Conservation (phyloP, 441 rosid species). For the Populus hybrid region DNA sequence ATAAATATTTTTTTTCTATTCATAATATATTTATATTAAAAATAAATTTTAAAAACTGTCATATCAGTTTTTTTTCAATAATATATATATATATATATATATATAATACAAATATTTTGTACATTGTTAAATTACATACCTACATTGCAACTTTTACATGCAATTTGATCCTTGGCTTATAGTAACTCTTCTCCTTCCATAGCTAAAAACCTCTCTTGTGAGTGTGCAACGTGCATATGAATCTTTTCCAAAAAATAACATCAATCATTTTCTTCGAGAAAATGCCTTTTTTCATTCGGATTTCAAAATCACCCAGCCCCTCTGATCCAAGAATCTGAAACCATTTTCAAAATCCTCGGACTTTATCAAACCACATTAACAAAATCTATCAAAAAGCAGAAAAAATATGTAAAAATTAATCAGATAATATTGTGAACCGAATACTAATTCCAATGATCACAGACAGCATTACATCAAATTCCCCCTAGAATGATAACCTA, state of each 20-base stretch:
- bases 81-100: no score
- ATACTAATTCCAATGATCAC: background rate
- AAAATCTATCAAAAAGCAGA: background rate
- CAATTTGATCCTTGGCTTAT: background rate
- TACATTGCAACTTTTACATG: background rate
- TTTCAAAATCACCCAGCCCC: background rate
- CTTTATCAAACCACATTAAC: background rate
- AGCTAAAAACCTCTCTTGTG: background rate
- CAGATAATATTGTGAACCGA: background rate
- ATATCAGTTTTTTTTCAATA: no score
- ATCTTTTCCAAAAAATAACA: no score
- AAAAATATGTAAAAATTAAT: no score
- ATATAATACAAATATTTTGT: no score
- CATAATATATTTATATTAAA: no score
- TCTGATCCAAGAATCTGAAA: background rate
- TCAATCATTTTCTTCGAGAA: no score
- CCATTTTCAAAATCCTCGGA: background rate
- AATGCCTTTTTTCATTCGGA: background rate
- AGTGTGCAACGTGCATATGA: background rate
- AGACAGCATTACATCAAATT: background rate
- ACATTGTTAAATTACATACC: background rate
- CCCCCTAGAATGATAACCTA: background rate
- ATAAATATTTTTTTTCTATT: no score
- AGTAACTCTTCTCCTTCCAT: background rate
- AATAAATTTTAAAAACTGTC: no score